Conservation (phyloP, 2,329 filamentous ascomycete species). For the Fusarium sp. region DNA sequence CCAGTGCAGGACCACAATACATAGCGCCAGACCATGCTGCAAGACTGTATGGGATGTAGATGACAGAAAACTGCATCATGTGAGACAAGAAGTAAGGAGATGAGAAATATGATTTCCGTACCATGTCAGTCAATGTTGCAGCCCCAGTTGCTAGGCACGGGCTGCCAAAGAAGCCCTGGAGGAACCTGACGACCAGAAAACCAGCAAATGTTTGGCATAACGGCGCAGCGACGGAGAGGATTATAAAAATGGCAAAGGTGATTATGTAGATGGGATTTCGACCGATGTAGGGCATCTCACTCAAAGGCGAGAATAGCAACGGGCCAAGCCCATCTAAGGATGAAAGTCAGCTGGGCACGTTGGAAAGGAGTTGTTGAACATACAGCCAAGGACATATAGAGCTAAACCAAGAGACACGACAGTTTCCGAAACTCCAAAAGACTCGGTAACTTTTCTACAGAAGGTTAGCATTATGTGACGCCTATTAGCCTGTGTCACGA, state of each 20-base stretch:
- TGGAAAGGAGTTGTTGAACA: background rate
- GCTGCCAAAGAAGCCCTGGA: slow-evolving; percentile 60
- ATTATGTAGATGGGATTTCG: slow-evolving; percentile 68
- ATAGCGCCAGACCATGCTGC: background rate
- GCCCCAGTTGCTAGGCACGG: slow-evolving; percentile 23
- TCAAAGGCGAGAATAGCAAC: background rate
- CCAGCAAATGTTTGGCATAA: slow-evolving; percentile 65
- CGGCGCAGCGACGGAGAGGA: slow-evolving; percentile 65
- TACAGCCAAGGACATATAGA: background rate
- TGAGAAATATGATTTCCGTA: background rate
- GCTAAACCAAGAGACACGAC: background rate
- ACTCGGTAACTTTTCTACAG: background rate
- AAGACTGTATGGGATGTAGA: background rate
- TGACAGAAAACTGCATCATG: background rate
- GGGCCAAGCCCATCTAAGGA: background rate
- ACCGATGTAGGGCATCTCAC: slow-evolving; percentile 66
- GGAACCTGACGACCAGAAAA: slow-evolving; percentile 63
- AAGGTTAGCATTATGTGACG: background rate
- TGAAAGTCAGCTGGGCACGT: background rate
- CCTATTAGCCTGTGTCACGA: background rate
- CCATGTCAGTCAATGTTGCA: background rate
- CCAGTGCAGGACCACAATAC: background rate
- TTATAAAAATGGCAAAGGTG: slow-evolving; percentile 68
- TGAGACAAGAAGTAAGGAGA: background rate
- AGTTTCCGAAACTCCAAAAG: background rate